Percentiles rank a stretch among this genome's conserved stretches.
Evolutionary conservation across 345 rosid genomes (phyloP).

Genomic region (Eucalyptus camaldulensis): DNA sequence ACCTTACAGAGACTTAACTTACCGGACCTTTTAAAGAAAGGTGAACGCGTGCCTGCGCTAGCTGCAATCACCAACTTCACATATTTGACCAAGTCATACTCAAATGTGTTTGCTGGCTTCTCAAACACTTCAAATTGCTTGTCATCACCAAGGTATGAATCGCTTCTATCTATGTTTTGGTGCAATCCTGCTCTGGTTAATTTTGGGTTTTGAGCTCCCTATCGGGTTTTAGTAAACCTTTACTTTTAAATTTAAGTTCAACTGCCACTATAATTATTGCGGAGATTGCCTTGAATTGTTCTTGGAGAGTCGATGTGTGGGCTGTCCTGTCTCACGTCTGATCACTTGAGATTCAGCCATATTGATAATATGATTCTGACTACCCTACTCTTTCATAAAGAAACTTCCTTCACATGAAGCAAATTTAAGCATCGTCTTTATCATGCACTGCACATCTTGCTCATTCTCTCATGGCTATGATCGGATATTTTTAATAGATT

Average conservation of each 20-base stretch:
- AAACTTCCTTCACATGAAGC: background rate
- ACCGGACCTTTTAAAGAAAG: conserved; percentile 65
- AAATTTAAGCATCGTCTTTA: background rate
- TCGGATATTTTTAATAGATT: background rate
- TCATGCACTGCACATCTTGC: background rate
- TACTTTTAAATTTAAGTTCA: background rate
- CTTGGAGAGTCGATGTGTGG: background rate
- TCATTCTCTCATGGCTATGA: background rate
- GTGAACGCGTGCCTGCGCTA: conserved; percentile 49
- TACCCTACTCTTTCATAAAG: background rate
- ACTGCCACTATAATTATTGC: background rate
- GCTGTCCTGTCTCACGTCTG: background rate
- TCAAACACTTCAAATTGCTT: conserved; percentile 18
- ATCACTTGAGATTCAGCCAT: background rate
- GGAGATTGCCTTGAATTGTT: background rate
- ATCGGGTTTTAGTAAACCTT: background rate
- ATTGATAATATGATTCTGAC: background rate
- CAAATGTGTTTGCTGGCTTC: conserved; percentile 64
- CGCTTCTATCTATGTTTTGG: background rate
- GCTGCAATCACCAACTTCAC: conserved; percentile 60
- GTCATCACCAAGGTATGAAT: conserved; percentile 39
- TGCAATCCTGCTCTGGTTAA: background rate
- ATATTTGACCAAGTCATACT: conserved; percentile 67
- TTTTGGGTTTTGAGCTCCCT: background rate
- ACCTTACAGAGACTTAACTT: conserved; percentile 66